Evolutionary conservation across 768 basidiomycete species (phyloP), one percentile per base, ranked within the genome.

Genomic region (Goffeauzyma gilvescens): DNA sequence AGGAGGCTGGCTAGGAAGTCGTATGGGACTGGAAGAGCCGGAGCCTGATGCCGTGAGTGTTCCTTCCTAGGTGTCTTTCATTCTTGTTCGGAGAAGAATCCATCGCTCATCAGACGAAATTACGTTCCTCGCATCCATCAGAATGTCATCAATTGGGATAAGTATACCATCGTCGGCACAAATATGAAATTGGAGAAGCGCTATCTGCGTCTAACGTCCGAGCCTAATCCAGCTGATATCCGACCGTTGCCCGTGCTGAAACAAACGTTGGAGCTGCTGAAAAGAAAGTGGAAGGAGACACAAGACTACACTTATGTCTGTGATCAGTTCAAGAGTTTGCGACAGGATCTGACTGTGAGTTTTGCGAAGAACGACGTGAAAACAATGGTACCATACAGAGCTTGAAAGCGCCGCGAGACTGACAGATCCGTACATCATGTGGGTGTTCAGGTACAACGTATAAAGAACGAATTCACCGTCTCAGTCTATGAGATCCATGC

Each of bases 131-230:
- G n/a, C n/a, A n/a, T 79, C 32, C 32, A 27, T 5, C 52, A 96
- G 90, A 90, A 89, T 55, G 87, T 90, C 7, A 78, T 86, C 41
- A 79, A 89, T 59, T 98, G 93, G 93, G 93, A 98, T 67, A 76
- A 76, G 45, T 72, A 77, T 64, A 95, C 89, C 6, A 95, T 98
- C 54, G 85, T 90, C 43, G 93, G 93, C 38, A 89, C 80, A 31
- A 86, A 74, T 41, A 71, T 72, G 54, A 81, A 81, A 52, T 66
- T 93, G 20, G 95, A 95, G 71, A 98, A 96, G 68, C 82, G 89
- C 48, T 98, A 95, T 63, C 69, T 98, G 14, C 76, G 93, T 32
- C 66, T 98, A 44, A 98, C 93, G 34, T 55, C 90, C 87, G 86
- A 90, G 68, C 90, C 90, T 3, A 85, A 80, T 66, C 83, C 87